Conservation (phyloP, 2,329 filamentous ascomycete genomes). For the Fusarium verrucosum region DNA sequence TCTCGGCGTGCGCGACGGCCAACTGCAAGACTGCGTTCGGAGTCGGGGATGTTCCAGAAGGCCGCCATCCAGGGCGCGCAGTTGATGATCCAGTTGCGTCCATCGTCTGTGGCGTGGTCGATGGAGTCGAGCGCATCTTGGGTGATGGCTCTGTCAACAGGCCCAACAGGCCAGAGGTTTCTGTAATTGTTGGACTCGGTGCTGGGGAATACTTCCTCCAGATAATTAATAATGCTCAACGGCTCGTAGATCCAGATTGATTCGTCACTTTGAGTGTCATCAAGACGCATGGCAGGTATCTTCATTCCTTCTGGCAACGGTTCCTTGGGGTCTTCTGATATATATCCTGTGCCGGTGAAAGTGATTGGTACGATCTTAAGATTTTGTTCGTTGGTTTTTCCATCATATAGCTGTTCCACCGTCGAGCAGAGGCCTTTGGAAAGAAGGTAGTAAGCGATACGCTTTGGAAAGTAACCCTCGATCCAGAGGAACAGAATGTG, state of each 20-base stretch:
- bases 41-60: background rate
- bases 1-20: background rate
- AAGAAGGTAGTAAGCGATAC: background rate
- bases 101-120: background rate
- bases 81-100: background rate
- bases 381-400: background rate
- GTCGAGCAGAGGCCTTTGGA: background rate
- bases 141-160: background rate
- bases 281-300: background rate
- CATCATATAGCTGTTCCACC: background rate
- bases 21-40: background rate
- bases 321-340: background rate
- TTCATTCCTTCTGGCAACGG: background rate
- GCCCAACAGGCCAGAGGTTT: background rate
- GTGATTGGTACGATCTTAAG: background rate
- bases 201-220: background rate
- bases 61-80: background rate
- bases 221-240: background rate
- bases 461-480: constrained; percentile 3
- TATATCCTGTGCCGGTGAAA: background rate
- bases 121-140: background rate
- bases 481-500: background rate
- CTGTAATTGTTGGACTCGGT: accelerated
- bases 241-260: background rate
- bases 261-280: background rate